Evolutionary conservation across 1,284 basidiomycete genomes (phyloP).

Genomic region (Vanrija pseudolonga): DNA sequence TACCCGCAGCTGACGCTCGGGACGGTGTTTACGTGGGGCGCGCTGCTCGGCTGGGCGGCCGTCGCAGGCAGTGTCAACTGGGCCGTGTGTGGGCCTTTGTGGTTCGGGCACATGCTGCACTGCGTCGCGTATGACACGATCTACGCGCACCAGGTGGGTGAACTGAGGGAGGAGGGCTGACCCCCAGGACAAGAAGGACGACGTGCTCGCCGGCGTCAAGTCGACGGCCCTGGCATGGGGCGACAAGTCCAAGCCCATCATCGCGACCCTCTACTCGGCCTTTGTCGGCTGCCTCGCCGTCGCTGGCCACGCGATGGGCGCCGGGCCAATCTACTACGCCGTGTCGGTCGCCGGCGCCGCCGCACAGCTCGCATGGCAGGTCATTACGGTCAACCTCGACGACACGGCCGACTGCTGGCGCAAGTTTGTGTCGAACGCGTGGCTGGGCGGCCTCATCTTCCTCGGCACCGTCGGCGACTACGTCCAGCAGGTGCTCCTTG

Average conservation of each 20-base stretch:
- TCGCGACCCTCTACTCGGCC: conserved; percentile 68
- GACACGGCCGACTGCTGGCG: conserved; percentile 81
- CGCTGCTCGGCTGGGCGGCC: conserved; percentile 93
- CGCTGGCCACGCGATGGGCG: conserved; percentile 72
- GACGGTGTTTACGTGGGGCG: conserved; percentile 96
- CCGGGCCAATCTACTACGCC: conserved; percentile 71
- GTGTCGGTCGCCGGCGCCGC: conserved; percentile 69
- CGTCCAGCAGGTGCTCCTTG: conserved; percentile 21
- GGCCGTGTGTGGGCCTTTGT: conserved; percentile 79
- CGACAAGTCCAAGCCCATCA: conserved; percentile 70
- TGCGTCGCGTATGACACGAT: conserved; percentile 97
- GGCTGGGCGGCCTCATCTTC: conserved; percentile 79
- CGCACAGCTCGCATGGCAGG: conserved; percentile 73
- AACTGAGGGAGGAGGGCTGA: background rate
- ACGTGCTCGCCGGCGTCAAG: conserved; percentile 81
- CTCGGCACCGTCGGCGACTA: conserved; percentile 79
- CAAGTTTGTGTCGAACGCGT: conserved; percentile 84
- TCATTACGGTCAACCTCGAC: conserved; percentile 75
- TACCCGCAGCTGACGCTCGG: conserved; percentile 95
- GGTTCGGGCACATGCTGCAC: conserved; percentile 86
- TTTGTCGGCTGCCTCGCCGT: conserved; percentile 72
- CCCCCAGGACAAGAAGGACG: conserved; percentile 83
- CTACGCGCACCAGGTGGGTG: conserved; percentile 87
- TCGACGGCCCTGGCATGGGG: conserved; percentile 91
- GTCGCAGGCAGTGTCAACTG: conserved; percentile 79